These are phyloP conservation scores for Ambrosiella xylebori DNA, from an alignment of 2,329 filamentous ascomycete species.

Conservation along the genomic window DNA sequence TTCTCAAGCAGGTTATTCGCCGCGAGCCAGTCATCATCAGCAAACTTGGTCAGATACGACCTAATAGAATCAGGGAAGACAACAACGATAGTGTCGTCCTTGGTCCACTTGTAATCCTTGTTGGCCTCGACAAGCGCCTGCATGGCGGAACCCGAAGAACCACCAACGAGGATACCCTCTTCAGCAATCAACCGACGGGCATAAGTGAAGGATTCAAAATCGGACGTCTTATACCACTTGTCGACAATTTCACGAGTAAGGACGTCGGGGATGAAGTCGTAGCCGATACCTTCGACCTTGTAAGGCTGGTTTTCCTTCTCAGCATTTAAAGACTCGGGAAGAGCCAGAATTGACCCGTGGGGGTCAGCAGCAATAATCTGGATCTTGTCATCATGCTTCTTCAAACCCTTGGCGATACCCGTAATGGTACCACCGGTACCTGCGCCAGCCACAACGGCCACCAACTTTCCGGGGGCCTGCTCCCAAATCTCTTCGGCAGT, in stretches of 20 bases:
- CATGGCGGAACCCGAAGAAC: constrained; percentile 84
- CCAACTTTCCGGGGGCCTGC: constrained; percentile 71
- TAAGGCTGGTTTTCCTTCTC: constrained; percentile 69
- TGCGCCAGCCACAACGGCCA: constrained; percentile 73
- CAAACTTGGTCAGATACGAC: constrained; percentile 96
- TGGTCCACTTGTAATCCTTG: constrained; percentile 57
- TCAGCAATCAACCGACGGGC: constrained; percentile 84
- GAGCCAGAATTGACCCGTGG: constrained; percentile 73
- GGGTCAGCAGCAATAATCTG: constrained; percentile 90
- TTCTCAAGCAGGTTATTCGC: constrained; percentile 70
- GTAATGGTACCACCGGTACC: constrained; percentile 94
- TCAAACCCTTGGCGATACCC: constrained; percentile 67
- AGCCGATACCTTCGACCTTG: constrained; percentile 97
- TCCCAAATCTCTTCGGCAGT: constrained; percentile 94
- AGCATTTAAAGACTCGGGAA: constrained; percentile 65
- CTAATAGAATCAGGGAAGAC: constrained; percentile 89
- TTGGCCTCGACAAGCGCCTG: constrained; percentile 62
- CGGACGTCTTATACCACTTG: constrained; percentile 97
- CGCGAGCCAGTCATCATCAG: constrained; percentile 95
- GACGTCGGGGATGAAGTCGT: constrained; percentile 95
- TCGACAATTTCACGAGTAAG: constrained; percentile 65
- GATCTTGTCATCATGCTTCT: constrained; percentile 70
- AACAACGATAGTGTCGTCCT: constrained; percentile 79
- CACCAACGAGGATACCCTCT: constrained; percentile 84
- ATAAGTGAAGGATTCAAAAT: constrained; percentile 76